Base-by-base conservation (phyloP, 495 filamentous ascomycete genomes). In the Echria macrotheca region DNA sequence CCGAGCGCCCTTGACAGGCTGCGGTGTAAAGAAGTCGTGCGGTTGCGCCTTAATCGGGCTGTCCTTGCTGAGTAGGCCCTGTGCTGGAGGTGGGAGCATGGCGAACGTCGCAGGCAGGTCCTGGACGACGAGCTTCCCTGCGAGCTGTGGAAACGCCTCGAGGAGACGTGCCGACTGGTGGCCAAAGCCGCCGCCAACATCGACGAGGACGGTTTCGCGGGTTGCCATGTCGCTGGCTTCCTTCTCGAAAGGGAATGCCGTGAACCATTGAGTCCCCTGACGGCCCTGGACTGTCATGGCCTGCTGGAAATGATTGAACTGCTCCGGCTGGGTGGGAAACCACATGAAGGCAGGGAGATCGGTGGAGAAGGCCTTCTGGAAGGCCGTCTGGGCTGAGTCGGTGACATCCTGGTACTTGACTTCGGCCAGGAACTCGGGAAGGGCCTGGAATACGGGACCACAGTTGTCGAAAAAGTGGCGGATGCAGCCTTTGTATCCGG, bases 101-200 rank as follows among this genome's bases (percentile, higher is more conserved):
- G 50, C 57, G 12, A 69, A 45, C 1, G 66, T 67, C 23, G 65
- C 55, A 3, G 71, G 61, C 0, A 75, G 59, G 47, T 85, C 81
- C 47, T 84, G 78, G 2, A 81, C 50, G 5, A 83, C 55, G 17
- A 84, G 60, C 12, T 60, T 60, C 0, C 72, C 75, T 0, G 62
- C 50, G 0, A 78, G 52, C 11, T 65, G 33, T 0, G 72, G 74
- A 22, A 65, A 71, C 39, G 60, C 70, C 37, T 69, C 59, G 26
- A 61, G 64, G 19, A 83, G 70, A 7, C 59, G 60, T 23, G 64
- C 58, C 36, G 67, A 68, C 37, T 81, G 75, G 19, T 82, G 73
- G n/a, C 78, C 79, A 23, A 71, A 60, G 1, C 72, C 65, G 29
- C 80, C 76, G 7, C 77, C 78, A 0, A 82, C 61, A 46, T 83